Evolutionary conservation across 2,329 filamentous ascomycete species (phyloP).

Genomic region (Penicillium sp.): DNA sequence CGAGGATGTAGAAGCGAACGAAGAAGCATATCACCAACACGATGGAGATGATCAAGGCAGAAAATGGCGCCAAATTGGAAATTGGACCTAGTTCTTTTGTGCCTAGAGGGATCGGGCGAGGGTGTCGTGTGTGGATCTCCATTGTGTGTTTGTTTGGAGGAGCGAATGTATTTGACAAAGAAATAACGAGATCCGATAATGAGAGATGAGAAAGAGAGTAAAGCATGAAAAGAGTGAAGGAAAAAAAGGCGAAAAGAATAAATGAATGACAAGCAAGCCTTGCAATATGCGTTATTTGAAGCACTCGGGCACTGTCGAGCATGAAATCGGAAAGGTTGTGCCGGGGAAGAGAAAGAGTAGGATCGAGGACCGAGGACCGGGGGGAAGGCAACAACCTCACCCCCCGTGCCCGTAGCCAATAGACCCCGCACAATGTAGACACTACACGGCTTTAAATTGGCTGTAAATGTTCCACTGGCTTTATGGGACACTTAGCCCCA

Average conservation of each 20-base stretch:
- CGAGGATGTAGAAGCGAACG: constrained; percentile 46
- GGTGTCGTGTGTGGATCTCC: neutral
- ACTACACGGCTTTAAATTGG: no score
- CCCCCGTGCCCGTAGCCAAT: no score
- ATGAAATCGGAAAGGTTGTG: neutral
- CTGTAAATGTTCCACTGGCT: neutral
- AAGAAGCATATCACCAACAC: constrained; percentile 38
- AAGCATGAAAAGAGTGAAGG: no score
- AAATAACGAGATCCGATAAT: no score
- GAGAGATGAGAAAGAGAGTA: neutral
- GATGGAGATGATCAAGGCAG: constrained; percentile 29
- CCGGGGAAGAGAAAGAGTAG: no score
- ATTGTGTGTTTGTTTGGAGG: neutral
- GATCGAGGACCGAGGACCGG: no score
- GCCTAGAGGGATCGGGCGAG: neutral
- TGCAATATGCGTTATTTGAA: neutral
- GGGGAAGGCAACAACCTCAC: no score
- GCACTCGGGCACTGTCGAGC: neutral
- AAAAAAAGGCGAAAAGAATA: no score
- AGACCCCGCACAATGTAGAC: no score
- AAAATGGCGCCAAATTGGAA: constrained; percentile 27
- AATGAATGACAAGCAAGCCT: neutral
- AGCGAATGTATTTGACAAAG: neutral
- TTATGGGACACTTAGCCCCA: neutral
- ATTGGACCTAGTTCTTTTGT: constrained; percentile 21